Conservation (phyloP, 2,329 filamentous ascomycete genomes). For the Pseudogymnoascus sp. region DNA sequence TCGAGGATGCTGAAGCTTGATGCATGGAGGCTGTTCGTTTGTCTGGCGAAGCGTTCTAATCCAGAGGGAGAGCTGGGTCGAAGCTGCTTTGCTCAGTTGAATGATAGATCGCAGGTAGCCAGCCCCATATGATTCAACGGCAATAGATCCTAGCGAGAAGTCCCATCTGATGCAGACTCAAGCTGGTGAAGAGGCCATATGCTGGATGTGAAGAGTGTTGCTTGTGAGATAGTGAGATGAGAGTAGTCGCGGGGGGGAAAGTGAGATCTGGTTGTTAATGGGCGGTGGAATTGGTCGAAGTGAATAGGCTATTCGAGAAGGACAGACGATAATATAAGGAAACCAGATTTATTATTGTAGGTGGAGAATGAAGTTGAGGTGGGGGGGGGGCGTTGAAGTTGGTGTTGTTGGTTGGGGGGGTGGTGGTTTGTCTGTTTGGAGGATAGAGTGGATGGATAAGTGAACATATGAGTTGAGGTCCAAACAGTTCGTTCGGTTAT, state of each 20-base stretch:
- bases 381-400: neutral
- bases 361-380: constrained; percentile 5
- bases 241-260: neutral
- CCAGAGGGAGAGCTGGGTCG: neutral
- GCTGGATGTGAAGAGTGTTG: neutral
- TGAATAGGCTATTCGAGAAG: constrained; percentile 8
- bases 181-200: neutral
- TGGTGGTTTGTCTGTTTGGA: constrained; percentile 3
- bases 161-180: neutral
- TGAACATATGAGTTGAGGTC: constrained; percentile 8
- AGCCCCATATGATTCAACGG: constrained; percentile 7
- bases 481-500: constrained; percentile 7
- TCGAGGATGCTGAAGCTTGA: constrained; percentile 26
- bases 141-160: neutral
- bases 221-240: neutral
- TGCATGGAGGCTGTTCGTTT: constrained; percentile 24
- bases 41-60: neutral
- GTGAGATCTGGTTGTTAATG: neutral
- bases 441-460: neutral
- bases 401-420: neutral
- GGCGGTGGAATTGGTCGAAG: constrained; percentile 1
- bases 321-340: constrained; percentile 7
- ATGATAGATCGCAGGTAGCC: neutral
- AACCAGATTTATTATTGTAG: constrained; percentile 2
- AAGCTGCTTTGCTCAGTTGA: neutral